Evolutionary conservation across 345 rosid species (phyloP), one percentile per base, ranked within the genome.

Genomic region (Salix arbutifolia): DNA sequence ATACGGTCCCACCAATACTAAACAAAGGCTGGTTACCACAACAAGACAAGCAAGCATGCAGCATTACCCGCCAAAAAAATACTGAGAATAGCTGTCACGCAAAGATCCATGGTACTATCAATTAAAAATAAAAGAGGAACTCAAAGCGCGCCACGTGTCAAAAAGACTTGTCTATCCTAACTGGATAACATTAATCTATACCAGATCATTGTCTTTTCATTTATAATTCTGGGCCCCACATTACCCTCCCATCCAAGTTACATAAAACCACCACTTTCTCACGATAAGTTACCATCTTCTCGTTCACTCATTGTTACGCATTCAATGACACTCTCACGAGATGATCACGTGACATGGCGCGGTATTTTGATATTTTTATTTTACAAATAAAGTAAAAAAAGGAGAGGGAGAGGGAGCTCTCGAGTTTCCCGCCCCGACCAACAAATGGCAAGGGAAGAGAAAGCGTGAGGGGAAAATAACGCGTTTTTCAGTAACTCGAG

Each of bases 361-460:
- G 48, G 74, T 65, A 60, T 33, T 67, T 46, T 25, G 46, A 42
- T 11, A 28, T 40, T 44, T 16, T 26, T 4, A 26, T 28, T 25
- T 10, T 5, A 4, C 26, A 40, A 2, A 62, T 23, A 26, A 19
- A 2, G 11, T 19, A 6, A 6, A 30, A 28, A 6, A 31, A 11
- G 21, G 13, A 4, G 13, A 56, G 3, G 8, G 10, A 2, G 6
- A 67, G 46, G 53, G 53, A 25, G 42, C 28, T 38, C 53, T 77
- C 18, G 69, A 78, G 42, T 68, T 82, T 82, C 81, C 84, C 82
- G 82, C 84, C 84, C 62, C 48, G 10, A 30, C 52, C 33, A 35
- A 76, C 81, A 67, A 83, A 77, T 76, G 71, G 85, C 78, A 78
- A 40, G 14, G 44, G 76, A 66, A 19, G 40, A 11, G 19, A 69